Percentiles rank a stretch among this genome's conserved stretches.
Conservation (phyloP, 169 alveolate genomes). For the Cryptosporidium viatorum region DNA sequence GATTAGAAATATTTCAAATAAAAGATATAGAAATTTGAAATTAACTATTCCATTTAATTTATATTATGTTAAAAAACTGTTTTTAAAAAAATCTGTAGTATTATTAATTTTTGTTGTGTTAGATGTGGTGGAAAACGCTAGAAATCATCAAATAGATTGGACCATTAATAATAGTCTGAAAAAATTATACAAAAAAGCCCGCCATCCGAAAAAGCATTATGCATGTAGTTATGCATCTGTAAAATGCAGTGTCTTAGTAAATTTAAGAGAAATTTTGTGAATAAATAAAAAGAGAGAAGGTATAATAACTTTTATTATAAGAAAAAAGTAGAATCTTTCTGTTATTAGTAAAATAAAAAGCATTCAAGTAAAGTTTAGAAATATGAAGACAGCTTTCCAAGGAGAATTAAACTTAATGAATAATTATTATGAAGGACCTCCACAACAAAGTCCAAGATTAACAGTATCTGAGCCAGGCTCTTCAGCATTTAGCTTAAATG, state of each 20-base stretch:
- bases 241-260: slow-evolving; percentile 4
- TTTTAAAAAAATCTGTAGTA: too few relatives aligned
- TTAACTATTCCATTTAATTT: too few relatives aligned
- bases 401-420: slow-evolving; percentile 29
- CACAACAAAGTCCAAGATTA: slow-evolving; percentile 14
- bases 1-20: not conserved
- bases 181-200: slow-evolving; percentile 5
- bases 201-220: slow-evolving; percentile 2
- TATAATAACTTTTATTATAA: not conserved
- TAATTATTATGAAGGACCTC: slow-evolving; percentile 27
- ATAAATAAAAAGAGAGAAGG: not conserved
- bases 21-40: too few relatives aligned
- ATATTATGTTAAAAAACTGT: not conserved
- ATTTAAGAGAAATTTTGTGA: not conserved
- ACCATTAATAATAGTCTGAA: not conserved
- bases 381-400: slow-evolving; percentile 65
- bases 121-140: too few relatives aligned
- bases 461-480: not conserved
- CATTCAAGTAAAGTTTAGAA: not conserved
- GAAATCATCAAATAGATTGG: not conserved
- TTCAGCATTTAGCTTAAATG: not conserved
- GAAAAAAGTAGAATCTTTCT: not conserved
- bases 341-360: not conserved
- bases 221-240: slow-evolving; percentile 22
- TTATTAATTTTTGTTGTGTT: not conserved